Evolutionary conservation across 257 asterid genomes (phyloP), one percentile per base, ranked within the genome.

Genomic region (Capsicum baccatum): DNA sequence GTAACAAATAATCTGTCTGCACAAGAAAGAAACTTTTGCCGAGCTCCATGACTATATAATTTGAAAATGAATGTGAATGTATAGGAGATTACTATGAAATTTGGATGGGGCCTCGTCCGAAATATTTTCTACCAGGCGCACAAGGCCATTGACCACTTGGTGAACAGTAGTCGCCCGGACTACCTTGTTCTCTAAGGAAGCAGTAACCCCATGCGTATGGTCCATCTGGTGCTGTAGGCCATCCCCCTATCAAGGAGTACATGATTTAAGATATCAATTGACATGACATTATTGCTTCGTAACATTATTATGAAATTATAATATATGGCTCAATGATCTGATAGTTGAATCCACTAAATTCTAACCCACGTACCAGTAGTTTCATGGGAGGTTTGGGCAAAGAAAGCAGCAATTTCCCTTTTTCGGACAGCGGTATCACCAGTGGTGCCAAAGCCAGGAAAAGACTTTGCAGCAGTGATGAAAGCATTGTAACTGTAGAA

Each of bases 171-270:
- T 52, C 83, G 0, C 68, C 63, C 1, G 86, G 84, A 82, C 68
- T 86, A 10, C 88, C 88, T 73, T 58, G 78, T 81, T 87, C 89
- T 78, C 84, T 59, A 47, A 85, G 79, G 83, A 42, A 85, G 71
- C 89, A 89, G 13, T 89, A 87, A 73, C 88, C 91, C 91, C 88
- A 85, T 47, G 89, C 86, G 47, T 83, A 87, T 83, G 88, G 85
- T 7, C 91, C 89, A 83, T 87, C 91, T 0, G 89, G 91, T 13
- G 88, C 91, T 0, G 81, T 48, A 62, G 84, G 35, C 86, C 87
- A 89, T 26, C 91, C 91, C 9, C 91, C 91, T 89, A 3, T 12
- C 57, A 73, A 47, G 0, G 0, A 3, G 16, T 73, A 74, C 62
- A 50, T 48, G 11, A 42, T 42, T 15, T 62, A 62, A 26, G 9